These are phyloP conservation scores for Daphne laureola DNA, from an alignment of 441 rosid genomes.

Conservation along the genomic window DNA sequence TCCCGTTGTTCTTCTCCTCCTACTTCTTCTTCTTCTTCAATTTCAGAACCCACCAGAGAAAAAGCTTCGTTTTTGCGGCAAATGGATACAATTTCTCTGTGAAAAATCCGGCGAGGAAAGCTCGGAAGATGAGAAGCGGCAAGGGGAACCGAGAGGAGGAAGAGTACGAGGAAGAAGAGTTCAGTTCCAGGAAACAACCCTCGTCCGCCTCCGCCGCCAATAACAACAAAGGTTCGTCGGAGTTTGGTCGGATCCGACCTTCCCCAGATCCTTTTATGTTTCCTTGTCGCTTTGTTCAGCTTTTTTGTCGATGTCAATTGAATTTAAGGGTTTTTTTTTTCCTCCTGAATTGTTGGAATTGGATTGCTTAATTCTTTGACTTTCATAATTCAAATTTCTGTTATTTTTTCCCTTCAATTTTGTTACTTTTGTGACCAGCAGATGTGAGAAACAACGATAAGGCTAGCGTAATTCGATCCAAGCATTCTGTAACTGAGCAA, in stretches of 20 bases:
- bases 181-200: constrained; percentile 51
- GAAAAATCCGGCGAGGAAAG: not conserved
- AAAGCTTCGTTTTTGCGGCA: no score
- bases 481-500: constrained; percentile 67
- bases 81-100: no score
- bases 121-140: constrained; percentile 50
- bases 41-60: no score
- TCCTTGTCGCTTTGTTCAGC: not conserved
- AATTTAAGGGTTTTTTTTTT: not conserved
- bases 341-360: not conserved
- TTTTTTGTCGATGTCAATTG: constrained; percentile 1
- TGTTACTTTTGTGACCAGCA: constrained; percentile 24
- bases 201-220: constrained; percentile 27
- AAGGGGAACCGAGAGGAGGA: constrained; percentile 68
- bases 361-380: constrained; percentile 4
- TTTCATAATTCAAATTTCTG: constrained; percentile 7
- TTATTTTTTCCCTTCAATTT: constrained; percentile 16
- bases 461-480: constrained; percentile 62
- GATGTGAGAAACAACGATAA: constrained; percentile 59
- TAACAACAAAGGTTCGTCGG: constrained; percentile 38
- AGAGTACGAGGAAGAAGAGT: constrained; percentile 76
- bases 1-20: not conserved
- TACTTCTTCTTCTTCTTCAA: not conserved
- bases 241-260: constrained; percentile 26
- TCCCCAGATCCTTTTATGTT: not conserved